Percentiles rank a stretch among this genome's conserved stretches.
phyloP scores from a whole-genome alignment of 1,284 basidiomycete species.

The Golubevia pallescens region DNA sequence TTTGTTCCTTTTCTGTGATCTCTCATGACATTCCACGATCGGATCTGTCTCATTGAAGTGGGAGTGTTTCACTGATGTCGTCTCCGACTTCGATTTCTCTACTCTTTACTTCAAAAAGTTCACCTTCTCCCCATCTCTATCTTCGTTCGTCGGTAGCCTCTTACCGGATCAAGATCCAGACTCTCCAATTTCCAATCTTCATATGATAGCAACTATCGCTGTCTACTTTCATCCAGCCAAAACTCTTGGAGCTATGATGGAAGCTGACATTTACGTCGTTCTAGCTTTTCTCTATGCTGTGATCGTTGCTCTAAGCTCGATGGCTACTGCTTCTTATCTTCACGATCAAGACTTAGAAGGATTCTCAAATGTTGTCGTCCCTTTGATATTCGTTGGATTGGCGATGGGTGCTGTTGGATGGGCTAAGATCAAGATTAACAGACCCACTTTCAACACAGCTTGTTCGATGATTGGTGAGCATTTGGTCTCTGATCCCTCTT shows the following conservation, averaged over 20 bases:
- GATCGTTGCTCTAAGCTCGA: slow-evolving; percentile 77
- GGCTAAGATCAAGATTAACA: slow-evolving; percentile 86
- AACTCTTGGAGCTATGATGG: slow-evolving; percentile 86
- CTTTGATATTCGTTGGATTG: slow-evolving; percentile 74
- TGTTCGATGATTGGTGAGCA: slow-evolving; percentile 35
- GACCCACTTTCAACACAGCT: slow-evolving; percentile 90
- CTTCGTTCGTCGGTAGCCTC: slow-evolving; percentile 29
- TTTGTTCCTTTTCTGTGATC: too few species aligned
- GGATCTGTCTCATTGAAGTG: too few species aligned
- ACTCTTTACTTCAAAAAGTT: slow-evolving; percentile 11
- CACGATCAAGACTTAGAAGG: slow-evolving; percentile 67
- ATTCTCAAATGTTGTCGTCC: slow-evolving; percentile 62
- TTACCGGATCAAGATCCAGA: slow-evolving; percentile 47
- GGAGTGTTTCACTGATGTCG: too few species aligned
- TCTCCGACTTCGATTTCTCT: too few species aligned
- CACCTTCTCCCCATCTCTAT: slow-evolving; percentile 40
- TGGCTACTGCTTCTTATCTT: slow-evolving; percentile 66
- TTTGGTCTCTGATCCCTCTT: background rate
- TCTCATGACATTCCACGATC: too few species aligned
- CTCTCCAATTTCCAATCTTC: slow-evolving; percentile 27
- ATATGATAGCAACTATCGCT: slow-evolving; percentile 53
- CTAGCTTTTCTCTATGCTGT: slow-evolving; percentile 76
- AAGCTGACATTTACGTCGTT: slow-evolving; percentile 78
- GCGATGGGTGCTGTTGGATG: slow-evolving; percentile 82
- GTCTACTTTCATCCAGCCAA: slow-evolving; percentile 70